phyloP scores from a whole-genome alignment of 1,284 basidiomycete genomes.

The Cutaneotrichosporon cutaneum region DNA sequence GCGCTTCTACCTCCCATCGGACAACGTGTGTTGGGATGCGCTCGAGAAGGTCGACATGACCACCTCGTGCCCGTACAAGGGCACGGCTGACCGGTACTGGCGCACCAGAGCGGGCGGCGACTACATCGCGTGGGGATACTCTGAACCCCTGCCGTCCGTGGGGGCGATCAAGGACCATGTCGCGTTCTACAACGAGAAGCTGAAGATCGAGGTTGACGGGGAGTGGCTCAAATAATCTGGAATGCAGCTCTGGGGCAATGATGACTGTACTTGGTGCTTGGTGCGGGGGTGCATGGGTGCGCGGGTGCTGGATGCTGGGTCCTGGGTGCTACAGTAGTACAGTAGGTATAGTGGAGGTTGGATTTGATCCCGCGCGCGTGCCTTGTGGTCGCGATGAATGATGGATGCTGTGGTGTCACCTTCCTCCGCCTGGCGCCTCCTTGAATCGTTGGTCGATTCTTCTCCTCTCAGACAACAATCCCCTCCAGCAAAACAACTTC shows the following conservation, averaged over 20 bases:
- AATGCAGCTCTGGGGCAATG: neutral
- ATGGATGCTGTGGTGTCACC: neutral
- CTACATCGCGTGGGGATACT: slow-evolving; percentile 16
- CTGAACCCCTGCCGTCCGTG: neutral
- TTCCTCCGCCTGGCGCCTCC: neutral
- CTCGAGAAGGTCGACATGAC: slow-evolving; percentile 4
- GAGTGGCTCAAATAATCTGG: neutral
- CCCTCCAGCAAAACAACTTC: neutral
- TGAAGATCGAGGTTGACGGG: slow-evolving; percentile 15
- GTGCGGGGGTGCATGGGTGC: too few relatives aligned
- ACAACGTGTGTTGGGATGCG: slow-evolving; percentile 6
- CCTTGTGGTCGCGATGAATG: neutral
- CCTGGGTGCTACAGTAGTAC: too few relatives aligned
- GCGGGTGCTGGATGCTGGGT: too few relatives aligned
- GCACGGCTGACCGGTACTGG: slow-evolving; percentile 16
- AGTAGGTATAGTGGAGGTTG: neutral
- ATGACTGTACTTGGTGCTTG: too few relatives aligned
- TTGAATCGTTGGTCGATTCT: neutral
- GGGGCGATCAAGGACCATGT: slow-evolving; percentile 10
- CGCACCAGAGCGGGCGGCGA: neutral
- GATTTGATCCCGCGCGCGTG: neutral
- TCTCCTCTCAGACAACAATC: neutral
- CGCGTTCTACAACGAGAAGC: slow-evolving; percentile 16
- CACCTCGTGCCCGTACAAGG: slow-evolving; percentile 21
- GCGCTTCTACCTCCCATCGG: slow-evolving; percentile 15